Percentiles rank a stretch among this genome's conserved stretches.
These are phyloP conservation scores for Tylopilus sp. DNA, from an alignment of 768 basidiomycete genomes.

Conservation along the genomic window DNA sequence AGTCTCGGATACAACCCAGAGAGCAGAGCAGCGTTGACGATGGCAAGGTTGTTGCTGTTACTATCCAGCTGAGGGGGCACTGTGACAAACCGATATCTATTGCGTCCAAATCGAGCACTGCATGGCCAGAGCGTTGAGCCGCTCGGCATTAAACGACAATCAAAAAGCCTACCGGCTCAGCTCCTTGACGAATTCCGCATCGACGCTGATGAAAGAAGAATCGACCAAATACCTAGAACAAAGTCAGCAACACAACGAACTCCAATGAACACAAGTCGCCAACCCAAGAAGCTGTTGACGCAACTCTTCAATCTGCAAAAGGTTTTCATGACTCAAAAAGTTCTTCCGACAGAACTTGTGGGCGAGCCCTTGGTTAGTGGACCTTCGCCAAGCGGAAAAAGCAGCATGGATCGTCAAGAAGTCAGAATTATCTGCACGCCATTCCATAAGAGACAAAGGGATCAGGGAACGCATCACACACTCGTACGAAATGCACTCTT, in stretches of 20 bases:
- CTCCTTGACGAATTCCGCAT: constrained; percentile 60
- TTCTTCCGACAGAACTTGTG: constrained; percentile 77
- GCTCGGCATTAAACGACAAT: background rate
- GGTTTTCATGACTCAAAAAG: constrained; percentile 86
- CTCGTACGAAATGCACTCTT: constrained; percentile 77
- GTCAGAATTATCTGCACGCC: constrained; percentile 77
- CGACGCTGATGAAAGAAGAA: constrained; percentile 75
- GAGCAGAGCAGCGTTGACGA: constrained; percentile 79
- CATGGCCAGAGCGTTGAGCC: constrained; percentile 10
- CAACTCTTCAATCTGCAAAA: constrained; percentile 95
- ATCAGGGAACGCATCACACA: constrained; percentile 31
- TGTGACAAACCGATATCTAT: constrained; percentile 68
- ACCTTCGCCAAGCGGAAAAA: constrained; percentile 82
- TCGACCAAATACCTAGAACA: constrained; percentile 76
- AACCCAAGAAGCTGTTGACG: constrained; percentile 85
- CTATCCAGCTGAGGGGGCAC: constrained; percentile 70
- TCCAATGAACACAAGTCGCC: constrained; percentile 9
- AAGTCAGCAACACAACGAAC: constrained; percentile 1
- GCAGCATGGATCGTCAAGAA: constrained; percentile 92
- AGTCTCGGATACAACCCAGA: constrained; percentile 93
- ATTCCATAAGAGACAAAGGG: background rate
- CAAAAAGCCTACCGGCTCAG: constrained; percentile 52
- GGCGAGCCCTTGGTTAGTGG: constrained; percentile 55
- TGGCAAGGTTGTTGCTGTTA: constrained; percentile 59
- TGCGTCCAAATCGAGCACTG: constrained; percentile 76